A percentile compares a stretch with the other conserved stretches of the same genome.
phyloP scores from a whole-genome alignment of 2,329 filamentous ascomycete species.

The Pseudohalonectria lignicola region DNA sequence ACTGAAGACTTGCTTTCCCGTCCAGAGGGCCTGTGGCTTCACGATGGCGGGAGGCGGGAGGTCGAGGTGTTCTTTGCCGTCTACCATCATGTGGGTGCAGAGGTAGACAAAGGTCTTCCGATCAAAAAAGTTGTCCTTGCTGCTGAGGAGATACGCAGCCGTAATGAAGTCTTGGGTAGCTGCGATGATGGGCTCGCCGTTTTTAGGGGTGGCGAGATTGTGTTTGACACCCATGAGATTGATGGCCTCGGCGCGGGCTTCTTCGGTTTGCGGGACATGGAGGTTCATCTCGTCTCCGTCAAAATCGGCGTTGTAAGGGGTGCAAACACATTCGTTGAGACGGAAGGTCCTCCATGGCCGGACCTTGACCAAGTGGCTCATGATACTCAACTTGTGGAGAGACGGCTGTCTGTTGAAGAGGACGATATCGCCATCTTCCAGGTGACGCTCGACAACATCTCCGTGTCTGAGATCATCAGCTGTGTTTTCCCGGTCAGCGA shows the following conservation, averaged over 20 bases:
- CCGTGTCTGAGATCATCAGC: constrained; percentile 69
- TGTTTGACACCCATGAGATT: constrained; percentile 97
- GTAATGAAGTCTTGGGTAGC: constrained; percentile 99
- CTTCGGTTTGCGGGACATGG: constrained; percentile 95
- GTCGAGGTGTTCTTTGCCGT: constrained; percentile 65
- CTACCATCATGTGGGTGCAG: constrained; percentile 80
- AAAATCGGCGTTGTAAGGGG: constrained; percentile 97
- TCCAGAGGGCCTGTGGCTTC: constrained; percentile 83
- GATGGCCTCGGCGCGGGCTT: constrained; percentile 88
- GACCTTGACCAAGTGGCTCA: constrained; percentile 88
- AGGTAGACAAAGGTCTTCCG: constrained; percentile 80
- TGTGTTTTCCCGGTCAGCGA: constrained; percentile 58
- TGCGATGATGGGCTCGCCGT: constrained; percentile 94
- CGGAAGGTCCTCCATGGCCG: constrained; percentile 93
- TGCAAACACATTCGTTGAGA: constrained; percentile 95
- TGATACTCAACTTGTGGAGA: constrained; percentile 96
- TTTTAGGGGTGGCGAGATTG: constrained; percentile 91
- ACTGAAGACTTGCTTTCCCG: constrained; percentile 89
- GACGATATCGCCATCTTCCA: constrained; percentile 91
- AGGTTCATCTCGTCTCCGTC: constrained; percentile 99
- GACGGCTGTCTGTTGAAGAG: constrained; percentile 98
- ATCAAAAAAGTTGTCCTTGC: constrained; percentile 88
- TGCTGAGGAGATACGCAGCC: constrained; percentile 80
- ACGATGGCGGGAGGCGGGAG: constrained; percentile 78
- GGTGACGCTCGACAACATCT: constrained; percentile 85